Evolutionary conservation across 2,329 filamentous ascomycete species (phyloP).

Genomic region (Fonsecaea pugnacius): DNA sequence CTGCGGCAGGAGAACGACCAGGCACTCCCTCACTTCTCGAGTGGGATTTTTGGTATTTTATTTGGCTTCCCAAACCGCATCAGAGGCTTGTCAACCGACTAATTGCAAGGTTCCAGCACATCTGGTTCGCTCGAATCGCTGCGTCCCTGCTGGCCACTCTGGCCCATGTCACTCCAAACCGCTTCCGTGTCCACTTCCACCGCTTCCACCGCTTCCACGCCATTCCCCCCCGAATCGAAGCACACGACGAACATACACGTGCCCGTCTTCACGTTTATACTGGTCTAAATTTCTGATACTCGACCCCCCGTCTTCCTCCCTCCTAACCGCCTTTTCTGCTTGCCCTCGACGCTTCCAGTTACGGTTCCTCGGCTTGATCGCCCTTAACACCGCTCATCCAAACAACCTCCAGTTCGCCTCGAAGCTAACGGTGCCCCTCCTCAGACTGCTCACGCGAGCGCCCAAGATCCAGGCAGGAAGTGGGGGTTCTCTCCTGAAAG

Average conservation of each 20-base stretch:
- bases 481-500: constrained; percentile 22
- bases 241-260: constrained; percentile 32
- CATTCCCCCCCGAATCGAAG: constrained; percentile 11
- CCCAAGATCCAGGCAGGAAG: constrained; percentile 17
- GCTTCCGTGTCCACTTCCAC: not conserved
- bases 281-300: constrained; percentile 27
- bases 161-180: constrained; percentile 6
- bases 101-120: constrained; percentile 18
- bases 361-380: constrained; percentile 13
- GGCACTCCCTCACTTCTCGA: not conserved
- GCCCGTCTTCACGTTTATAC: constrained; percentile 33
- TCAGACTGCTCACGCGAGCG: constrained; percentile 35
- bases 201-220: constrained; percentile 6
- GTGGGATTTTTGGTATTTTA: constrained; percentile 16
- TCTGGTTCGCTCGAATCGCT: constrained; percentile 24
- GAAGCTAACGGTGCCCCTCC: constrained; percentile 16
- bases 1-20: not conserved
- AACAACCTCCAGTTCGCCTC: constrained; percentile 10
- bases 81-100: constrained; percentile 6
- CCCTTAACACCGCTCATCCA: constrained; percentile 13
- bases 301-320: constrained; percentile 6
- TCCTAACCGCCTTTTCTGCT: constrained; percentile 17
- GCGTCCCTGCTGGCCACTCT: constrained; percentile 9
- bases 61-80: constrained; percentile 3
- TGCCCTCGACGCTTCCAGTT: constrained; percentile 18